These are phyloP conservation scores for Cynanchum wilfordii DNA, from an alignment of 257 asterid genomes.

Conservation along the genomic window DNA sequence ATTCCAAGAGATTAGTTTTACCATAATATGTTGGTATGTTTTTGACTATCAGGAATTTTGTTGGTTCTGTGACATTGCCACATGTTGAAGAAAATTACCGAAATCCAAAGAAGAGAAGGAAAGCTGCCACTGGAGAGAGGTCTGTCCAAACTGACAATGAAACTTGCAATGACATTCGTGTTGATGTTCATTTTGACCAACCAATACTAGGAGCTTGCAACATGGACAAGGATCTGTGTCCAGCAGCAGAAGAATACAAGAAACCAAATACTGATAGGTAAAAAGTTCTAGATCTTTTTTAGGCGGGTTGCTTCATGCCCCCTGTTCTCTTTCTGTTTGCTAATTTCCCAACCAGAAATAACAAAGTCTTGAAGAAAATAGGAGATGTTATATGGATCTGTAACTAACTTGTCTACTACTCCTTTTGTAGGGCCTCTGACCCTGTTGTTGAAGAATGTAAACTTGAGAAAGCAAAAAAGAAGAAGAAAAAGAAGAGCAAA, in stretches of 20 bases:
- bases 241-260: conserved; percentile 28
- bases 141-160: conserved; percentile 19
- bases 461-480: conserved; percentile 39
- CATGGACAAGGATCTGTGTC: conserved; percentile 23
- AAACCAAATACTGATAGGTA: conserved; percentile 42
- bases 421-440: conserved; percentile 29
- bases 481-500: conserved; percentile 41
- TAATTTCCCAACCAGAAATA: background rate
- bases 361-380: background rate
- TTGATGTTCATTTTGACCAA: conserved; percentile 32
- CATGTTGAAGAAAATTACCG: conserved; percentile 31
- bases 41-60: conserved; percentile 34
- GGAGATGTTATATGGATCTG: background rate
- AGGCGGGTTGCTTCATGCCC: background rate
- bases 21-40: background rate
- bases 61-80: conserved; percentile 13
- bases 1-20: background rate
- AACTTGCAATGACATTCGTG: conserved; percentile 11
- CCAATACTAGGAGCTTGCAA: conserved; percentile 23
- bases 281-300: conserved; percentile 13
- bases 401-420: conserved; percentile 8
- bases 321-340: background rate
- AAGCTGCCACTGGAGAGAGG: conserved; percentile 27
- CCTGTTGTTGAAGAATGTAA: conserved; percentile 32
- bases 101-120: conserved; percentile 50